These are phyloP conservation scores for Crepidotus sp. DNA, from an alignment of 1,284 basidiomycete species.

Conservation along the genomic window DNA sequence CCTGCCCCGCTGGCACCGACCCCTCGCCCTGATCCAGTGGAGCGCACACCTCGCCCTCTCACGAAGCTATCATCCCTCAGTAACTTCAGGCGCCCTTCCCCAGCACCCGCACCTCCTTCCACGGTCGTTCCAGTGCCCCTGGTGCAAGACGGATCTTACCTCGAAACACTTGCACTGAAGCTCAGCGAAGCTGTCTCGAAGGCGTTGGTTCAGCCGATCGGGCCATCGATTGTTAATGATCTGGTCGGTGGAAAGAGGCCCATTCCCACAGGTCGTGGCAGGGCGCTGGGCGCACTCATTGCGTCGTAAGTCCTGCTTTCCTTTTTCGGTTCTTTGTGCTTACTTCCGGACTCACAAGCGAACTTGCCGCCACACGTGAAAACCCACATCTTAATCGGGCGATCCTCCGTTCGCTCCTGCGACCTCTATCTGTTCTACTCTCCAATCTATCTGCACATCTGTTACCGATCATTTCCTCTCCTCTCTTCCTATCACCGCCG, in stretches of 20 bases:
- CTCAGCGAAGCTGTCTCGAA: constrained; percentile 74
- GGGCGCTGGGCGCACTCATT: constrained; percentile 55
- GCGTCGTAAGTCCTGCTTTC: constrained; percentile 37
- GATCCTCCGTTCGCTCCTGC: constrained; percentile 61
- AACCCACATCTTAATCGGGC: constrained; percentile 60
- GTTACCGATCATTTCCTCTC: constrained; percentile 54
- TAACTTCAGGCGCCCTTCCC: constrained; percentile 44
- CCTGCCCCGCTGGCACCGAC: constrained; percentile 34
- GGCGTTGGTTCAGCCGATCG: constrained; percentile 56
- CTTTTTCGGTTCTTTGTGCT: constrained; percentile 14
- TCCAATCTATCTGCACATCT: constrained; percentile 60
- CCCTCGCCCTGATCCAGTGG: constrained; percentile 35
- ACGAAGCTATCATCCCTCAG: constrained; percentile 47
- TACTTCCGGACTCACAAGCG: constrained; percentile 38
- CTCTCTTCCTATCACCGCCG: constrained; percentile 46
- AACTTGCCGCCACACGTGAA: constrained; percentile 53
- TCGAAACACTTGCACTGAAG: constrained; percentile 65
- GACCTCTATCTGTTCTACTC: constrained; percentile 64
- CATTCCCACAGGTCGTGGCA: constrained; percentile 61
- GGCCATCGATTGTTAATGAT: constrained; percentile 41
- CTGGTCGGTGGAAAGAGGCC: constrained; percentile 53
- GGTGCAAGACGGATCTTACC: constrained; percentile 68
- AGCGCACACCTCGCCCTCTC: constrained; percentile 41
- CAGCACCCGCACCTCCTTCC: constrained; percentile 30
- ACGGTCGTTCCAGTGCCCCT: constrained; percentile 37